Evolutionary conservation across 2,329 filamentous ascomycete species (phyloP).

Genomic region (Mycogone perniciosa): DNA sequence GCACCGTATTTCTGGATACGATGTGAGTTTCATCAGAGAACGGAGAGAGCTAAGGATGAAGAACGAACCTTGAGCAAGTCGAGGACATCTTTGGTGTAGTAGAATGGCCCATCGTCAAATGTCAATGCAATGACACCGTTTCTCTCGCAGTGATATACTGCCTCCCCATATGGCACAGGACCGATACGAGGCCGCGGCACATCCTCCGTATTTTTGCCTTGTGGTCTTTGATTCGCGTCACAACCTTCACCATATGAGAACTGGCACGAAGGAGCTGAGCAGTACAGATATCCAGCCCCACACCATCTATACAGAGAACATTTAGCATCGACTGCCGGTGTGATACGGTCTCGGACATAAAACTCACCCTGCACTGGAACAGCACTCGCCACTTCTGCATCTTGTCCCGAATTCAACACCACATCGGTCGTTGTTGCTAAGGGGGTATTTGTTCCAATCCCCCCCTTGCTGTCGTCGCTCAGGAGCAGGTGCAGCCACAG

Average conservation of each 20-base stretch:
- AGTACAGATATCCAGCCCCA: conserved; percentile 48
- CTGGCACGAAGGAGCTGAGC: conserved; percentile 55
- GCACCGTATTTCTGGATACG: conserved; percentile 21
- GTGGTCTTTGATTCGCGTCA: conserved; percentile 49
- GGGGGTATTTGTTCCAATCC: conserved; percentile 10
- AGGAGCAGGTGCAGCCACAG: background rate
- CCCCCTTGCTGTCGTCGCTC: background rate
- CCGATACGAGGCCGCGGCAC: conserved; percentile 49
- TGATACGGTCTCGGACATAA: background rate
- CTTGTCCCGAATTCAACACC: conserved; percentile 30
- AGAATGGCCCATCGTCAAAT: conserved; percentile 41
- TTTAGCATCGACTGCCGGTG: background rate
- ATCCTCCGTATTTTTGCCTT: conserved; percentile 47
- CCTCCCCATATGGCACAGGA: conserved; percentile 48
- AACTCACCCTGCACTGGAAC: conserved; percentile 36
- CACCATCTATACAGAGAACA: conserved; percentile 40
- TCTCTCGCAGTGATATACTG: conserved; percentile 35
- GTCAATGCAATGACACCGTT: conserved; percentile 37
- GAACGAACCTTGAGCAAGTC: conserved; percentile 26
- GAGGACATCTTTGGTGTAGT: conserved; percentile 37
- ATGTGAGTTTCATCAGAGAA: fast-evolving
- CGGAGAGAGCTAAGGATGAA: background rate
- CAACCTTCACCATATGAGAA: conserved; percentile 55
- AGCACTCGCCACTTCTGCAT: conserved; percentile 33
- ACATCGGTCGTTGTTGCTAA: conserved; percentile 35